Evolutionary conservation across 2,329 filamentous ascomycete species (phyloP).

Genomic region (Trichoderma pleuroti): DNA sequence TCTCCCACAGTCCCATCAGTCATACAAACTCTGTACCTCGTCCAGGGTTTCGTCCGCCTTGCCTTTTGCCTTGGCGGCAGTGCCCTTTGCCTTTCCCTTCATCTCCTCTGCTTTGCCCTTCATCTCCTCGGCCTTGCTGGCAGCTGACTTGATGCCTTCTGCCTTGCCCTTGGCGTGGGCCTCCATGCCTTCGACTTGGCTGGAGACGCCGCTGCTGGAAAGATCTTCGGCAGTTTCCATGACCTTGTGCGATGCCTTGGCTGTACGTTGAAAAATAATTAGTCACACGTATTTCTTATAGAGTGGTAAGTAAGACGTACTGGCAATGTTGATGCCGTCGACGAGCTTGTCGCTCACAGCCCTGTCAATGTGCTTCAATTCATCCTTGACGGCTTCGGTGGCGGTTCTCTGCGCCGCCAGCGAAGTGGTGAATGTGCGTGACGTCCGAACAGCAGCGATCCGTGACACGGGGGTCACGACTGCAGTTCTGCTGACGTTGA

Average conservation of each 20-base stretch:
- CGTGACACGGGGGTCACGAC: slow-evolving; percentile 33
- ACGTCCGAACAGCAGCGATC: slow-evolving; percentile 37
- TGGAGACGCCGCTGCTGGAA: slow-evolving; percentile 34
- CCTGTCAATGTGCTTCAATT: slow-evolving; percentile 56
- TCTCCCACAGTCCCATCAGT: not conserved
- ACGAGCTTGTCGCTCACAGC: slow-evolving; percentile 59
- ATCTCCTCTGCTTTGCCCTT: slow-evolving; percentile 38
- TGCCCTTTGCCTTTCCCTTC: slow-evolving; percentile 44
- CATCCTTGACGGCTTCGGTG: slow-evolving; percentile 56
- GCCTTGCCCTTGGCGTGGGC: slow-evolving; percentile 38
- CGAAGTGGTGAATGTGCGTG: slow-evolving; percentile 51
- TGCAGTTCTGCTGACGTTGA: not conserved
- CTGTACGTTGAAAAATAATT: slow-evolving; percentile 25
- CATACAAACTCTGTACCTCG: slow-evolving; percentile 34
- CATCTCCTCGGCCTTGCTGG: slow-evolving; percentile 33
- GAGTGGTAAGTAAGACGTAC: slow-evolving; percentile 39
- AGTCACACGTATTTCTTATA: not conserved
- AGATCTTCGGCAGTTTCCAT: slow-evolving; percentile 43
- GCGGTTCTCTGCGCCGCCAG: slow-evolving; percentile 45
- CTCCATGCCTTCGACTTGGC: slow-evolving; percentile 32
- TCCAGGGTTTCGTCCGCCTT: slow-evolving; percentile 45
- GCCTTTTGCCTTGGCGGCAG: slow-evolving; percentile 39
- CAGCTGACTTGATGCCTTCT: slow-evolving; percentile 30
- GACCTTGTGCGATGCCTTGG: slow-evolving; percentile 43
- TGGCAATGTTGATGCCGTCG: slow-evolving; percentile 55